Evolutionary conservation across 495 filamentous ascomycete species (phyloP), one percentile per base, ranked within the genome.

Genomic region (Neurospora sp.): DNA sequence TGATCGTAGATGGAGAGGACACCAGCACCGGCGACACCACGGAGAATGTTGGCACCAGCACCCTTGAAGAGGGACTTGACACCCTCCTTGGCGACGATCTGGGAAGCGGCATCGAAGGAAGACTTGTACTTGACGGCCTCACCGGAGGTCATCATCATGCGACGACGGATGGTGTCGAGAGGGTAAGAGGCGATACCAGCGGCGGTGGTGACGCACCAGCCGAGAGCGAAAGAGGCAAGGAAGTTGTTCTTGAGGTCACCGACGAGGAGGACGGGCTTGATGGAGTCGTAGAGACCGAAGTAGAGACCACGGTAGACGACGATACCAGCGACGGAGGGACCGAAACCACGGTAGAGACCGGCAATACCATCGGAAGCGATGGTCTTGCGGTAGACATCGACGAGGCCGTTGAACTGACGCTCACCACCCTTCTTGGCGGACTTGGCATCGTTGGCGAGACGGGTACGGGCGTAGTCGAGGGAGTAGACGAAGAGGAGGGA

Each of bases 1-100:
- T 98, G 96, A 85, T 99, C 96, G 86, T 99, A 99, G 93, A 99
- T 97, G 82, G 96, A 99, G 82, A 99, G 90, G 85, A 99, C 96
- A 98, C 96, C 96, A 87, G 96, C 96, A 94, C 96, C 96, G 82
- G 96, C 96, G 81, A 99, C 96, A 97, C 96, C 96, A 97, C 96
- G 96, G 88, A 99, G 96, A 85, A 99, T 99, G 91, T 99, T 99
- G 87, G 96, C 96, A 93, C 96, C 96, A 81, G 96, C 96, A 93
- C 96, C 96, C 93, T 99, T 99, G 93, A 99, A 99, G 85, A 99
- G 94, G 79, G 96, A 99, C 86, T 88, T 90, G 85, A 93, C 89
- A 89, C 96, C 96, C 89, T 98, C 96, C 85, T 92, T 92, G 87
- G 94, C 94, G 82, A 98, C 84, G 84, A 99, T 99, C 90, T 98